These are phyloP conservation scores for Acanthamoeba healyi DNA, from an alignment of 208 protist genomes.

Conservation along the genomic window DNA sequence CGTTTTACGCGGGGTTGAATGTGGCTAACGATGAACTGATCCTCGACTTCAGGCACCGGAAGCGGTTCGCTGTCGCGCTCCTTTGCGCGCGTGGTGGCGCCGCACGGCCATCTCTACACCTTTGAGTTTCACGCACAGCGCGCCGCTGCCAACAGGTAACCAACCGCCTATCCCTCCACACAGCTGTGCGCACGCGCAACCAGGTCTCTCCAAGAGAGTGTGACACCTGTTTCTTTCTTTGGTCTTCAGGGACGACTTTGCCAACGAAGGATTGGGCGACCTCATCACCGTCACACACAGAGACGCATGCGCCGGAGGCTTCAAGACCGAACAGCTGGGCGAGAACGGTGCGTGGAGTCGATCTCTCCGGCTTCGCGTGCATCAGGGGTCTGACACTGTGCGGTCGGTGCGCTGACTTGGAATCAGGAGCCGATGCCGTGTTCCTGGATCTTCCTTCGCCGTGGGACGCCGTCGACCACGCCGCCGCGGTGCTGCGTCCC, in stretches of 20 bases:
- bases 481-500: slow-evolving; percentile 78
- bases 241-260: slow-evolving; percentile 79
- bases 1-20: too few species aligned
- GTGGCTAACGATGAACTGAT: background rate
- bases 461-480: slow-evolving; percentile 83
- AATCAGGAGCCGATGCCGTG: slow-evolving; percentile 80
- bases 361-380: too few species aligned
- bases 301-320: slow-evolving; percentile 87
- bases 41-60: slow-evolving; percentile 84
- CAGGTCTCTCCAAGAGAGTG: too few species aligned
- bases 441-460: slow-evolving; percentile 88
- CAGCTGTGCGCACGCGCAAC: too few species aligned
- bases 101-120: slow-evolving; percentile 88
- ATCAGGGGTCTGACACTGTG: too few species aligned
- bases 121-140: slow-evolving; percentile 91
- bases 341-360: slow-evolving; percentile 73
- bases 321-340: slow-evolving; percentile 72
- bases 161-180: slow-evolving; percentile 23
- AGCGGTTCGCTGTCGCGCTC: slow-evolving; percentile 89
- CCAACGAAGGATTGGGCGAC: slow-evolving; percentile 78
- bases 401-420: too few species aligned
- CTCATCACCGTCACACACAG: slow-evolving; percentile 82
- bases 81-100: slow-evolving; percentile 83
- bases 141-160: slow-evolving; percentile 70
- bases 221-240: background rate